Conservation (phyloP, 2,329 filamentous ascomycete genomes). For the Colletotrichum cordylinicola region DNA sequence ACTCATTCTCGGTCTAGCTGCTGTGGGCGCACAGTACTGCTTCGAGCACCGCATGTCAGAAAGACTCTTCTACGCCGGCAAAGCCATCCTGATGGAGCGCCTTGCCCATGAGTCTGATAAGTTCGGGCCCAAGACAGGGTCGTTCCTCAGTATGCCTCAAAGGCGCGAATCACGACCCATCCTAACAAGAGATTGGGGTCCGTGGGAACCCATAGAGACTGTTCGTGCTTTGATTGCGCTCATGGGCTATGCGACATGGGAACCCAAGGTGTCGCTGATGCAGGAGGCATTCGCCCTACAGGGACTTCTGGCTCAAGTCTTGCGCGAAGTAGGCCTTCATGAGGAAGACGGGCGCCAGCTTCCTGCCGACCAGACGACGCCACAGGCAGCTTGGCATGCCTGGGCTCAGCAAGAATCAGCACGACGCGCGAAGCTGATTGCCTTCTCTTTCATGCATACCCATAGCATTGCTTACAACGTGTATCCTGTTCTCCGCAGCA, state of each 20-base stretch:
- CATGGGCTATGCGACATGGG: constrained; percentile 45
- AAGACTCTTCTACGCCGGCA: constrained; percentile 37
- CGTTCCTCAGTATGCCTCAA: constrained; percentile 28
- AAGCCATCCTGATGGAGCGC: constrained; percentile 35
- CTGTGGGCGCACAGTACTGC: constrained; percentile 43
- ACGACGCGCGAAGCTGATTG: constrained; percentile 40
- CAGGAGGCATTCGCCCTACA: constrained; percentile 40
- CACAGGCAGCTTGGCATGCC: constrained; percentile 29
- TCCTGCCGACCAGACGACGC: background rate
- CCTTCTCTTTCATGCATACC: constrained; percentile 42
- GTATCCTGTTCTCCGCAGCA: constrained; percentile 40
- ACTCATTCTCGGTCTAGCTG: constrained; percentile 35
- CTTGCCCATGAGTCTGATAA: constrained; percentile 26
- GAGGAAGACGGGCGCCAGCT: constrained; percentile 28
- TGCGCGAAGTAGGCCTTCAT: constrained; percentile 37
- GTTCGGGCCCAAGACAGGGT: constrained; percentile 29
- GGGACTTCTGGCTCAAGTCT: constrained; percentile 35
- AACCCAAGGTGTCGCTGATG: constrained; percentile 34
- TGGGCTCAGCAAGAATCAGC: constrained; percentile 38
- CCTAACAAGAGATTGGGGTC: constrained; percentile 15
- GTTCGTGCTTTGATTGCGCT: constrained; percentile 38
- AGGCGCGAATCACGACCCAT: background rate
- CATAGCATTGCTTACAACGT: constrained; percentile 44
- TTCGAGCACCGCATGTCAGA: constrained; percentile 40
- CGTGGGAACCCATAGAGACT: constrained; percentile 37